Conservation (phyloP, 176 grass and related monocot species). For the Ensete ventricosum region DNA sequence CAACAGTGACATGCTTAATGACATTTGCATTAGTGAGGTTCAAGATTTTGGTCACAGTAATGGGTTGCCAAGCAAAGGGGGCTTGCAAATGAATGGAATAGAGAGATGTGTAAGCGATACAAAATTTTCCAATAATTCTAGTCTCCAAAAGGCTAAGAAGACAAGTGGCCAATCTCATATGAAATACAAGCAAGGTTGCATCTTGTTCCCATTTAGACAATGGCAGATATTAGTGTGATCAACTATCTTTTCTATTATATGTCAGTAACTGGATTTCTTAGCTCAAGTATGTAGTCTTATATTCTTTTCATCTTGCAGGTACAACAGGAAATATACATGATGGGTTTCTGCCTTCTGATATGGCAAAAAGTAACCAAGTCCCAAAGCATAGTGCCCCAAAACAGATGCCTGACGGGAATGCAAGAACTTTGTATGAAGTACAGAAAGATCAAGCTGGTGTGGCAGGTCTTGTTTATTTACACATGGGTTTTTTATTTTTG, state of each 20-base stretch:
- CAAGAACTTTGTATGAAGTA: slow-evolving; percentile 12
- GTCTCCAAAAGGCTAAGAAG: slow-evolving; percentile 43
- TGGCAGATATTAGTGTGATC: not conserved
- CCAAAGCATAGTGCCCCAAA: slow-evolving; percentile 30
- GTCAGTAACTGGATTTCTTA: not conserved
- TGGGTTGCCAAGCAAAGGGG: slow-evolving; percentile 21
- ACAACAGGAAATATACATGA: slow-evolving; percentile 21
- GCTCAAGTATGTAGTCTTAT: slow-evolving; percentile 8
- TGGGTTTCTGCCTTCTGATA: slow-evolving; percentile 23
- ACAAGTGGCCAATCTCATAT: slow-evolving; percentile 33
- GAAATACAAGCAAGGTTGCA: slow-evolving; percentile 65
- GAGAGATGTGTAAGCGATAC: slow-evolving; percentile 37
- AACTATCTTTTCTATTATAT: not conserved
- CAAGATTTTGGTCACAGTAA: slow-evolving; percentile 24
- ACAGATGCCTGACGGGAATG: slow-evolving; percentile 27
- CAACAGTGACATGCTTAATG: slow-evolving; percentile 24
- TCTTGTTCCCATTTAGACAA: not conserved
- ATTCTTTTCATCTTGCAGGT: slow-evolving; percentile 19
- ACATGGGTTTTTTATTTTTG: not conserved
- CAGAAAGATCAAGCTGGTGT: slow-evolving; percentile 12
- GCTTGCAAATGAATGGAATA: slow-evolving; percentile 42
- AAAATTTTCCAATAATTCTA: slow-evolving; percentile 35
- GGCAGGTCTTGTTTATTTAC: slow-evolving; percentile 17
- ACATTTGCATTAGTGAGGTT: slow-evolving; percentile 17
- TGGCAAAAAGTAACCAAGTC: slow-evolving; percentile 21